Percentiles rank a stretch among this genome's conserved stretches.
Evolutionary conservation across 768 basidiomycete genomes (phyloP).

Genomic region (Vishniacozyma victoriae): DNA sequence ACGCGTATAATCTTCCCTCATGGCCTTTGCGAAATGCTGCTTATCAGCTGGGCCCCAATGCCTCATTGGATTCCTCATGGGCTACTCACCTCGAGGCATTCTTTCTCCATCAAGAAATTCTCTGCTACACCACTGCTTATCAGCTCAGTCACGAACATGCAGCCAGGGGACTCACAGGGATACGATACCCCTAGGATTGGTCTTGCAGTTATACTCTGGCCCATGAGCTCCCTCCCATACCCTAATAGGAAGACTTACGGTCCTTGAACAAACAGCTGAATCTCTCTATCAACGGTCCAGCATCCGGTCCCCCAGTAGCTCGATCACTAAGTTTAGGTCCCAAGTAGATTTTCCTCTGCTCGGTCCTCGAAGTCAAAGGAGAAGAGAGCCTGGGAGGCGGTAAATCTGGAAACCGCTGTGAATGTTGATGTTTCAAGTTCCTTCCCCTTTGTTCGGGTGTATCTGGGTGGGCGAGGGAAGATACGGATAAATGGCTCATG

Average conservation of each 20-base stretch:
- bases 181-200: slow-evolving; percentile 42
- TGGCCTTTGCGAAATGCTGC: slow-evolving; percentile 30
- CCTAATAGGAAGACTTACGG: slow-evolving; percentile 22
- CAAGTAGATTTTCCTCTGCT: slow-evolving; percentile 33
- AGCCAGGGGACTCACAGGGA: slow-evolving; percentile 23
- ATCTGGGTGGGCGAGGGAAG: slow-evolving; percentile 1
- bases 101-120: slow-evolving; percentile 40
- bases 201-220: slow-evolving; percentile 29
- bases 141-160: neutral
- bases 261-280: slow-evolving; percentile 43
- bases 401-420: slow-evolving; percentile 25
- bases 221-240: no score
- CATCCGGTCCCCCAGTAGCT: slow-evolving; percentile 39
- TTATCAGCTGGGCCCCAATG: slow-evolving; percentile 8
- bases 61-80: neutral
- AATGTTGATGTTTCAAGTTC: no score
- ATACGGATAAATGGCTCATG: slow-evolving; percentile 15
- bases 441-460: slow-evolving; percentile 5
- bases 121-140: slow-evolving; percentile 38
- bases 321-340: slow-evolving; percentile 35
- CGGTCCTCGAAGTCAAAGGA: slow-evolving; percentile 18
- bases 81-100: slow-evolving; percentile 33
- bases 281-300: slow-evolving; percentile 39
- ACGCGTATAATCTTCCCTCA: slow-evolving; percentile 23
- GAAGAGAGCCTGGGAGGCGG: slow-evolving; percentile 18